Percentiles rank a stretch among this genome's conserved stretches.
Evolutionary conservation across 2,329 filamentous ascomycete genomes (phyloP).

Genomic region (Penicillium sp.): DNA sequence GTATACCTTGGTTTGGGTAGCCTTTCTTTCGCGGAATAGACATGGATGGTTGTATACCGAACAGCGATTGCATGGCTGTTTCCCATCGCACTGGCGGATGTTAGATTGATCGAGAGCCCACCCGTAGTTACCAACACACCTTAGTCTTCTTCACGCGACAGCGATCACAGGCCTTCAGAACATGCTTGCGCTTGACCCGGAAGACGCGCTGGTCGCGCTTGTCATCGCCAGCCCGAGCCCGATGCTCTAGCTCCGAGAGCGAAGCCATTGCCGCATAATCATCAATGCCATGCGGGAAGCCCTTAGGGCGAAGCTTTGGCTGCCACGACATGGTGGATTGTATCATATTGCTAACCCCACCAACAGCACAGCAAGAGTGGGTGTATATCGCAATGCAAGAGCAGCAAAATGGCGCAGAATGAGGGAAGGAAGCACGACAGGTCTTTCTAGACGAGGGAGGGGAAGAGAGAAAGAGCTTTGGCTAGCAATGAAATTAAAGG

Average conservation of each 20-base stretch:
- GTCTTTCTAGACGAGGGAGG: not conserved
- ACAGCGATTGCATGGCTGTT: slow-evolving; percentile 45
- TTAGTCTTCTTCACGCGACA: slow-evolving; percentile 47
- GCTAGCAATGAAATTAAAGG: slow-evolving; percentile 5
- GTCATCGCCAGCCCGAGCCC: slow-evolving; percentile 30
- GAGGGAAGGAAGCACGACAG: not conserved
- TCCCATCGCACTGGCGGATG: slow-evolving; percentile 42
- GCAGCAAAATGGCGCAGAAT: slow-evolving; percentile 3
- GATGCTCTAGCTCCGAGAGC: slow-evolving; percentile 31
- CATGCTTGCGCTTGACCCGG: slow-evolving; percentile 45
- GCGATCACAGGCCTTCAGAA: slow-evolving; percentile 45
- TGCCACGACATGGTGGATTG: slow-evolving; percentile 40
- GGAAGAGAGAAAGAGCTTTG: slow-evolving; percentile 6
- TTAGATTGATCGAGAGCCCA: not conserved
- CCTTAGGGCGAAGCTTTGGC: slow-evolving; percentile 41
- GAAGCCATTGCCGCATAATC: slow-evolving; percentile 33
- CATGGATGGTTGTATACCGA: slow-evolving; percentile 44
- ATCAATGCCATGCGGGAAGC: slow-evolving; percentile 35
- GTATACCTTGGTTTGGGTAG: slow-evolving; percentile 44
- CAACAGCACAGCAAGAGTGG: slow-evolving; percentile 1
- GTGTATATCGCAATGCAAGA: not conserved
- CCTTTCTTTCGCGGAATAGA: slow-evolving; percentile 44
- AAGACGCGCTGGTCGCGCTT: slow-evolving; percentile 41
- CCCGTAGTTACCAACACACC: slow-evolving; percentile 24
- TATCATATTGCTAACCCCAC: slow-evolving; percentile 4